Base-by-base conservation (phyloP, 2,329 filamentous ascomycete genomes). In the Beauveria medogensis region DNA sequence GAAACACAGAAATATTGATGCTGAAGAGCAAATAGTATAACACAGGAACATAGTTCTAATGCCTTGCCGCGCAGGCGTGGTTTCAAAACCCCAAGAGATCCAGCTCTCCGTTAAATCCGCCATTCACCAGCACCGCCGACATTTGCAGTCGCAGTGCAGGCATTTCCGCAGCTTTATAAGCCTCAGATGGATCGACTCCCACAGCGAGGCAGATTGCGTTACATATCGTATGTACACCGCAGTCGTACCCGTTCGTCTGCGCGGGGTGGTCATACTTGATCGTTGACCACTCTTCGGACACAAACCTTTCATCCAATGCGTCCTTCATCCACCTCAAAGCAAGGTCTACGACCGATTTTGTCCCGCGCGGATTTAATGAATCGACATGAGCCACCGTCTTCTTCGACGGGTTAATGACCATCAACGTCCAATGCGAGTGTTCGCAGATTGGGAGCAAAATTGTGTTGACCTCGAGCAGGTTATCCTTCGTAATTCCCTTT, bases 171-270 rank as follows among this genome's bases (percentile, higher is more conserved):
- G 80, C 73, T 1, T 71, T 66, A 62, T 88, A 85, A 3, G 70
- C 70, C 60, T 76, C 72, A n/a, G 72, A 70, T 2, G 82, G 81
- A 62, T 78, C 79, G 20, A 85, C 65, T 1, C 82, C 82, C 37
- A 85, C 68, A 0, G 80, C 77, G 41, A 85, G 67, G 60, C 85
- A 89, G 53, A 91, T 80, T 18, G 83, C 86, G 68, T 92, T 93
- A 20, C 89, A 83, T 65, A 90, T 84, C 16, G 87, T 83, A 69
- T 91, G 90, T 3, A 91, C 83, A n/a, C 90, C 90, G 66, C 90
- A 92, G 69, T 92, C 90, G 68, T 82, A 84, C 1, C 81, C 80
- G 68, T 92, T 92, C 28, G 74, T 77, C 70, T 92, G 89, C 3
- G 64, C 67, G 0, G 83, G 80, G 41, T 82, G 82, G 18, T 73